Percentiles rank a stretch among this genome's conserved stretches.
Evolutionary conservation across 225 moss, liverwort and hornwort species (phyloP).

Genomic region (Sphagnum tenellum): DNA sequence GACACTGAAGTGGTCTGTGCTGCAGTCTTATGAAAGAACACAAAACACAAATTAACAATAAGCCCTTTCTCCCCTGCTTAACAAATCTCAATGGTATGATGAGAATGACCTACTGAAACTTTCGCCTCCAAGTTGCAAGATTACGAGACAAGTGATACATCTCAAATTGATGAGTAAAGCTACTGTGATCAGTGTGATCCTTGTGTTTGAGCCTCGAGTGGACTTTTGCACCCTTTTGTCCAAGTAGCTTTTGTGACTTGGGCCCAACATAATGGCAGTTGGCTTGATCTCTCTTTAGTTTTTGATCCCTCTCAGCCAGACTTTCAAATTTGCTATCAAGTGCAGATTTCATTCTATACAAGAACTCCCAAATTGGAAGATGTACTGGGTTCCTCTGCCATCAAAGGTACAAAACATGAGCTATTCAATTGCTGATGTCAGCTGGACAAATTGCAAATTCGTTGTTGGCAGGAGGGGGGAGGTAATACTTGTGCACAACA

Average conservation of each 20-base stretch:
- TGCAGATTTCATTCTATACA: conserved; percentile 51
- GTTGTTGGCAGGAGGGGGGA: too few relatives aligned
- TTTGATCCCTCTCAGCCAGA: conserved; percentile 34
- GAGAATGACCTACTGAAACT: conserved; percentile 33
- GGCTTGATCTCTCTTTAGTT: conserved; percentile 37
- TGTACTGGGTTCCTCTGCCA: conserved; percentile 67
- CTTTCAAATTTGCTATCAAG: conserved; percentile 58
- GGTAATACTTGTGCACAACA: too few relatives aligned
- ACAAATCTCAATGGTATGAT: neutral
- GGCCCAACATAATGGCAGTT: conserved; percentile 55
- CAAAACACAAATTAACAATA: neutral
- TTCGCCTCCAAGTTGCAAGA: conserved; percentile 52
- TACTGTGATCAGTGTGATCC: conserved; percentile 29
- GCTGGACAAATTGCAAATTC: neutral
- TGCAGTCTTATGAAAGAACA: neutral
- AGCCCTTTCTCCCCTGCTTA: neutral
- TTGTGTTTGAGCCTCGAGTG: conserved; percentile 48
- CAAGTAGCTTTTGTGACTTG: conserved; percentile 55
- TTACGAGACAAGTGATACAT: conserved; percentile 45
- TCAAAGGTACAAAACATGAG: conserved; percentile 6
- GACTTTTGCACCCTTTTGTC: conserved; percentile 34
- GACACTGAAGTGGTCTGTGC: neutral
- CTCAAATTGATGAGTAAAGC: conserved; percentile 39
- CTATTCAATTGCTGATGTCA: neutral
- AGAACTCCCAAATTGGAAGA: conserved; percentile 63